Conservation (phyloP, 2,329 filamentous ascomycete genomes). For the Penicillium sp. region DNA sequence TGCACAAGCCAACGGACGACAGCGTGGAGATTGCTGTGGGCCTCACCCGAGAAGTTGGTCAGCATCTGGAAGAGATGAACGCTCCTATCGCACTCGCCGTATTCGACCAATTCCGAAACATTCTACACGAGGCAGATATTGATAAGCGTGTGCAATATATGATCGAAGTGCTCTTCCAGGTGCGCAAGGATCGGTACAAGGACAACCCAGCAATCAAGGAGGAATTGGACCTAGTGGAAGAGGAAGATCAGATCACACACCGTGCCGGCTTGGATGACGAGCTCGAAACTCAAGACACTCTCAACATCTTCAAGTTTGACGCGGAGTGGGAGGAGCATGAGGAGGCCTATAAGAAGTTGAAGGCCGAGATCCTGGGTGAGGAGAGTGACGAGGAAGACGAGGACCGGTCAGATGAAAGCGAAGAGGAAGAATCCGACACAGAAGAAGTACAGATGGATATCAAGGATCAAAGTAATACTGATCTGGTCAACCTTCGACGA, state of each 20-base stretch:
- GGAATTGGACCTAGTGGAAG: slow-evolving; percentile 91
- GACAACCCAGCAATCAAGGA: slow-evolving; percentile 88
- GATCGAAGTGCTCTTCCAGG: slow-evolving; percentile 96
- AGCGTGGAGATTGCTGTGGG: slow-evolving; percentile 97
- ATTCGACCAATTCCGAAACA: slow-evolving; percentile 93
- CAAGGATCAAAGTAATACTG: slow-evolving; percentile 95
- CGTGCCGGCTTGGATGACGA: slow-evolving; percentile 77
- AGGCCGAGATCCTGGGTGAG: slow-evolving; percentile 91
- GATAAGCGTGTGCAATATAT: slow-evolving; percentile 99
- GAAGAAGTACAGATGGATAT: slow-evolving; percentile 87
- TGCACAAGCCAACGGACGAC: slow-evolving; percentile 95
- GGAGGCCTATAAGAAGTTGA: slow-evolving; percentile 82
- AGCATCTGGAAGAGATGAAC: slow-evolving; percentile 95
- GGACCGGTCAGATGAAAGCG: slow-evolving; percentile 59
- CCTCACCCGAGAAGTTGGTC: slow-evolving; percentile 86
- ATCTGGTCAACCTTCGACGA: slow-evolving; percentile 86
- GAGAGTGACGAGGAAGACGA: slow-evolving; percentile 81
- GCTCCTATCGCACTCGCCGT: slow-evolving; percentile 81
- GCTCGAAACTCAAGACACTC: slow-evolving; percentile 76
- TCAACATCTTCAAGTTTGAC: slow-evolving; percentile 97
- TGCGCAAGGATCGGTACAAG: slow-evolving; percentile 94
- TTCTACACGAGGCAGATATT: slow-evolving; percentile 93
- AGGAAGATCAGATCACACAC: slow-evolving; percentile 98
- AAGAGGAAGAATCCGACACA: slow-evolving; percentile 69
- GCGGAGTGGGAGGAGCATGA: slow-evolving; percentile 87